Conservation (phyloP, 1,284 basidiomycete genomes). For the Tetrapyrgos nigripes region DNA sequence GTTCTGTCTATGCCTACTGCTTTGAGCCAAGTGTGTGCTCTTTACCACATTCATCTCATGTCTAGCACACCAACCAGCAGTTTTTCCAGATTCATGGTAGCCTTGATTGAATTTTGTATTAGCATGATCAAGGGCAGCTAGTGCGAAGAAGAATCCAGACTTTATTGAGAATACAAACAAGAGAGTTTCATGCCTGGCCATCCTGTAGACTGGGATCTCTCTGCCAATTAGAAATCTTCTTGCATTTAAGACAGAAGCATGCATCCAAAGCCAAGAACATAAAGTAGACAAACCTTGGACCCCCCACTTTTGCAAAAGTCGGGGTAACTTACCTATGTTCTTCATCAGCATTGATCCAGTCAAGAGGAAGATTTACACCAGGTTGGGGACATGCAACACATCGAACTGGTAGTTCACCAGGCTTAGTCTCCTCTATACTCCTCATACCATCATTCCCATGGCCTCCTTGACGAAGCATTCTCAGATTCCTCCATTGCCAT, state of each 20-base stretch:
- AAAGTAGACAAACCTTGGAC: constrained; percentile 21
- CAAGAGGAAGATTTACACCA: background rate
- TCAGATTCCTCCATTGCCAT: constrained; percentile 9
- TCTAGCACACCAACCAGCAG: too few species aligned
- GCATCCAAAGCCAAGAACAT: constrained; percentile 14
- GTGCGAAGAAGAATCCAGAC: too few species aligned
- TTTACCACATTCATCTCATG: too few species aligned
- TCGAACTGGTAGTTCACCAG: constrained; percentile 9
- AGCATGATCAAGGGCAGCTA: too few species aligned
- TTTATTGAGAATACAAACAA: too few species aligned
- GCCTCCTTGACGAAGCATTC: constrained; percentile 8
- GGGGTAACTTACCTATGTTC: constrained; percentile 18
- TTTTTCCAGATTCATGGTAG: too few species aligned
- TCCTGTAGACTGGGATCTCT: constrained; percentile 14
- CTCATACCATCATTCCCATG: constrained; percentile 8
- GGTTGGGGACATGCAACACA: constrained; percentile 9
- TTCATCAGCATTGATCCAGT: constrained; percentile 9
- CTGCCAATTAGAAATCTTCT: constrained; percentile 2
- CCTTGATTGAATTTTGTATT: too few species aligned
- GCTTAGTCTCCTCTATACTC: too few species aligned
- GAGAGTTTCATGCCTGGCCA: constrained; percentile 14
- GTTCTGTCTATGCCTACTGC: too few species aligned
- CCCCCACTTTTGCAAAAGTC: too few species aligned
- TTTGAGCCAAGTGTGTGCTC: too few species aligned
- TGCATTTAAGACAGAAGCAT: constrained; percentile 13